Conservation (phyloP, 208 protist genomes). For the Acanthamoeba quina region DNA sequence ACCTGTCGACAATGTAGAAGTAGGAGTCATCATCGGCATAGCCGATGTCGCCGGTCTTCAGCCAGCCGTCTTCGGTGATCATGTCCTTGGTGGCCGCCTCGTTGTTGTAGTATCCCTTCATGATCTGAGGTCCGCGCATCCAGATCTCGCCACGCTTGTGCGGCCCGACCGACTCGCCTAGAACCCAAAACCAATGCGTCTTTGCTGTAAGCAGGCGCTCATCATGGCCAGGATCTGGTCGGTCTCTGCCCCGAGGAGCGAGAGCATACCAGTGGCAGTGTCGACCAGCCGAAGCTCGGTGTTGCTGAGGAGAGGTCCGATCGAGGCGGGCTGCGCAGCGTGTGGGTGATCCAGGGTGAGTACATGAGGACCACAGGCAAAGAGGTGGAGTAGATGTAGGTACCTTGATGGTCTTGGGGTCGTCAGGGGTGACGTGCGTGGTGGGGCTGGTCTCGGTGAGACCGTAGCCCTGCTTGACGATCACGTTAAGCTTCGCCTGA, state of each 20-base stretch:
- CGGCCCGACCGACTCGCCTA: conserved; percentile 38
- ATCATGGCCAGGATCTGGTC: not conserved
- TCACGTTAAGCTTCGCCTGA: conserved; percentile 19
- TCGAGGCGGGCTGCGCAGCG: not conserved
- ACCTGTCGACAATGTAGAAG: conserved; percentile 67
- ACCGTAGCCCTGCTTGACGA: conserved; percentile 90
- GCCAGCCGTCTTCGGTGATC: conserved; percentile 43
- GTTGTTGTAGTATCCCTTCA: conserved; percentile 60
- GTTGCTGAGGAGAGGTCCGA: conserved; percentile 7
- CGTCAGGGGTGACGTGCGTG: conserved; percentile 39
- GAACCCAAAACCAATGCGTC: not conserved
- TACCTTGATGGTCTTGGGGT: not conserved
- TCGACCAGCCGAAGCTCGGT: conserved; percentile 11
- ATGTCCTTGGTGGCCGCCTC: conserved; percentile 42
- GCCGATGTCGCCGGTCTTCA: conserved; percentile 61
- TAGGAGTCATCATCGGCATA: conserved; percentile 33
- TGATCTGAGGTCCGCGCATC: conserved; percentile 59
- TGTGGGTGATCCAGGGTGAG: not conserved
- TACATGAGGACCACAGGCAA: not conserved
- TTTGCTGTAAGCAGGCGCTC: not conserved
- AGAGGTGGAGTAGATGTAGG: not conserved
- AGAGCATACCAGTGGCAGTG: not conserved
- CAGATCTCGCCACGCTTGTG: conserved; percentile 42
- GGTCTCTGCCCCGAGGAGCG: not conserved
- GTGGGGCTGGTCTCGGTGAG: conserved; percentile 91